Evolutionary conservation across 108 stramenopile species (phyloP).

Genomic region (Aurantiochytrium sp.): DNA sequence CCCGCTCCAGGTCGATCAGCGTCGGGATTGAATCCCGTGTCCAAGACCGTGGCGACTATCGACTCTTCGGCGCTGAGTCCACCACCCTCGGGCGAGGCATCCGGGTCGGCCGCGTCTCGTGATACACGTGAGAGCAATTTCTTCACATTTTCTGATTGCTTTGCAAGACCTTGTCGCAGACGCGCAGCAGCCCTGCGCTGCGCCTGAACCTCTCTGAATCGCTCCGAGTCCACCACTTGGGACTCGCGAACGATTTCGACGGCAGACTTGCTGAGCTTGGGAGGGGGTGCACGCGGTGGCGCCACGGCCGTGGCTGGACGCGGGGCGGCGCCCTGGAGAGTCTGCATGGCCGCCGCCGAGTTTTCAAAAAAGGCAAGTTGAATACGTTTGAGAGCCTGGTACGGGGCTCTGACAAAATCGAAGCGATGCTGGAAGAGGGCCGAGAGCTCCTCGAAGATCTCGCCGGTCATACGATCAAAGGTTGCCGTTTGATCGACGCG

Average conservation of each 20-base stretch:
- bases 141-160: not conserved
- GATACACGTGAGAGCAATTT: not conserved
- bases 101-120: not conserved
- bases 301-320: not conserved
- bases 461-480: not conserved
- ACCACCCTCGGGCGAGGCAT: not conserved
- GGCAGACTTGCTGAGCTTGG: not conserved
- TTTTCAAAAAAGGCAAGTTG: not conserved
- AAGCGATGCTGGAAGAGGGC: not conserved
- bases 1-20: not conserved
- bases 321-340: not conserved
- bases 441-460: slow-evolving; percentile 9
- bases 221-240: not conserved
- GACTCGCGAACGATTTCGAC: not conserved
- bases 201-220: not conserved
- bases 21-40: not conserved
- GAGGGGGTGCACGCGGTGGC: not conserved
- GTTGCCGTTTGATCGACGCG: not conserved
- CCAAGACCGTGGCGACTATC: not conserved
- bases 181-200: not conserved
- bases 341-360: not conserved
- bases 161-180: not conserved
- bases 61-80: not conserved
- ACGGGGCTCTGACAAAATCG: not conserved
- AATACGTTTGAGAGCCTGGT: not conserved